Conservation (phyloP, 768 basidiomycete species). For the Boletus bicolor region DNA sequence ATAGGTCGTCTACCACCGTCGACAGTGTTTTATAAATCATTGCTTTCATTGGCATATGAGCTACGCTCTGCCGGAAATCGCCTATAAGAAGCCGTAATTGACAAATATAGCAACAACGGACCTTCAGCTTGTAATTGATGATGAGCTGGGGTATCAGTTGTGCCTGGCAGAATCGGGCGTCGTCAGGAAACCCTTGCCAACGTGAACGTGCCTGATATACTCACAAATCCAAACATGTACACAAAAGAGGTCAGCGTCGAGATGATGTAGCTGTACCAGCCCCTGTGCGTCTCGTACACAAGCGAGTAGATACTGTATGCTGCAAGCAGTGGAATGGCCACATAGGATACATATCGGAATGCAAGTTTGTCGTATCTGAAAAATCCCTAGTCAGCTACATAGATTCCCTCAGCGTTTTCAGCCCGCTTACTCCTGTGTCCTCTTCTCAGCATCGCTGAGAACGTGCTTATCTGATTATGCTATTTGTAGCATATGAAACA, state of each 20-base stretch:
- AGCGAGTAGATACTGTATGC: constrained; percentile 80
- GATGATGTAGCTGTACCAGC: constrained; percentile 97
- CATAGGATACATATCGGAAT: constrained; percentile 92
- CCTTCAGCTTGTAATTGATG: constrained; percentile 97
- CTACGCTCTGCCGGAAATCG: constrained; percentile 63
- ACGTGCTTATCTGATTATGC: constrained; percentile 78
- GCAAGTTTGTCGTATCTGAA: constrained; percentile 84
- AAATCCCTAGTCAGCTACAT: constrained; percentile 2
- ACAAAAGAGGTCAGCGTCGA: constrained; percentile 91
- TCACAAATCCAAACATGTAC: constrained; percentile 96
- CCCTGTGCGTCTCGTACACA: constrained; percentile 77
- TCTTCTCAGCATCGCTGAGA: constrained; percentile 95
- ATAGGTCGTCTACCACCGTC: constrained; percentile 89
- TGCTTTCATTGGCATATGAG: constrained; percentile 98
- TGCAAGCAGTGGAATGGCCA: constrained; percentile 75
- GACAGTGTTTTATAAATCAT: constrained; percentile 95
- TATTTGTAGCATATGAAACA: constrained; percentile 8
- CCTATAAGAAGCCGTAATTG: constrained; percentile 3
- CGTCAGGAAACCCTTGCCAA: constrained; percentile 10
- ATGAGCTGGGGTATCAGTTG: constrained; percentile 86
- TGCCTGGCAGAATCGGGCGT: constrained; percentile 45
- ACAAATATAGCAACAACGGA: constrained; percentile 32
- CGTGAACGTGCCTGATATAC: constrained; percentile 32
- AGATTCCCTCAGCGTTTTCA: constrained; percentile 21
- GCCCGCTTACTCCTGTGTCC: constrained; percentile 85